Evolutionary conservation across 352 stramenopile genomes (phyloP).

Genomic region (Peronospora farinosa): DNA sequence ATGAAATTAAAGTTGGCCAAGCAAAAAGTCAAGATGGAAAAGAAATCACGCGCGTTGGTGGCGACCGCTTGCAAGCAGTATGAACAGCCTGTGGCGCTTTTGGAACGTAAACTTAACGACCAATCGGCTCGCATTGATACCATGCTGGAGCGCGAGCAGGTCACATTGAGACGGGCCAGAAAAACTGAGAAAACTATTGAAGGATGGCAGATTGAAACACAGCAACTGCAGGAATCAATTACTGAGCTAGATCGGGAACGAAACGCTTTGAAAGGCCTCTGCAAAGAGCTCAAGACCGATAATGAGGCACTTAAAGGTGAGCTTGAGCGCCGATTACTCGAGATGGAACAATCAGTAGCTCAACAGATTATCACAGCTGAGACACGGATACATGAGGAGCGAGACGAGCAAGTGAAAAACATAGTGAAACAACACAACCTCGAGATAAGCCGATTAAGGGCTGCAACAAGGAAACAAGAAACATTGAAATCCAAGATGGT

Average conservation of each 20-base stretch:
- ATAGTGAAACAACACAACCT: slow-evolving; percentile 38
- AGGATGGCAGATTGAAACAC: slow-evolving; percentile 14
- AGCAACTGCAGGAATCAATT: slow-evolving; percentile 10
- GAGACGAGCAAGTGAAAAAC: slow-evolving; percentile 30
- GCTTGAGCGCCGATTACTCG: slow-evolving; percentile 21
- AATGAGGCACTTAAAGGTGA: slow-evolving; percentile 17
- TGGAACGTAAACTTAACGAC: slow-evolving; percentile 20
- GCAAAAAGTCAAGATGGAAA: slow-evolving; percentile 50
- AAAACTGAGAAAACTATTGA: slow-evolving; percentile 18
- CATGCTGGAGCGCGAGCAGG: slow-evolving; percentile 15
- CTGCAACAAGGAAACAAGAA: slow-evolving; percentile 11
- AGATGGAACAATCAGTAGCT: slow-evolving; percentile 31
- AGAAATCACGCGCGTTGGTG: slow-evolving; percentile 39
- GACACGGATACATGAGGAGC: slow-evolving; percentile 30
- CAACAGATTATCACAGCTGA: slow-evolving; percentile 32
- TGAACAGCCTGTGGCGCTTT: slow-evolving; percentile 8
- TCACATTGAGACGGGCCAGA: slow-evolving; percentile 11
- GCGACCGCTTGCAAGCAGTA: slow-evolving; percentile 21
- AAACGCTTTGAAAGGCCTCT: slow-evolving; percentile 3
- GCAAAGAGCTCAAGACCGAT: slow-evolving; percentile 24
- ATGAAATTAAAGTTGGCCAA: slow-evolving; percentile 27
- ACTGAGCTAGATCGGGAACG: slow-evolving; percentile 20
- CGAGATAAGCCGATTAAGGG: slow-evolving; percentile 29
- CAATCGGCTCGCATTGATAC: slow-evolving; percentile 14
- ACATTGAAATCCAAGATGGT: slow-evolving; percentile 1